These are phyloP conservation scores for Cercospora sp. DNA, from an alignment of 2,329 filamentous ascomycete genomes.

Conservation along the genomic window DNA sequence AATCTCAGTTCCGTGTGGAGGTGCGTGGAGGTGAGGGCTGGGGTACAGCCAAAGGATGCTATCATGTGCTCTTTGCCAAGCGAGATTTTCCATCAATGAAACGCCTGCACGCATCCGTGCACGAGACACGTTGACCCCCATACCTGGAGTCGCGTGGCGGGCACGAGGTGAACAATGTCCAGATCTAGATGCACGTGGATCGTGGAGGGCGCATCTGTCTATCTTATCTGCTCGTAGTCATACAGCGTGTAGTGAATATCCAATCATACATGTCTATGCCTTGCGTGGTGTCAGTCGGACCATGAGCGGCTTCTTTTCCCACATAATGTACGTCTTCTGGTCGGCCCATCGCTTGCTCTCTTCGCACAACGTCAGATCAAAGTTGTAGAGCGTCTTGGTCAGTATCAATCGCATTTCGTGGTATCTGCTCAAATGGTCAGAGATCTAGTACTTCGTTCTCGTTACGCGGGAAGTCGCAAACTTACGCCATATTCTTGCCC, in stretches of 20 bases:
- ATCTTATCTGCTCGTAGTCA: neutral
- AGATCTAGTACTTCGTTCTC: neutral
- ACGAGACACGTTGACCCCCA: neutral
- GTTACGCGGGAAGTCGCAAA: neutral
- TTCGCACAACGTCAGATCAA: constrained; percentile 36
- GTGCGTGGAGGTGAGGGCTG: constrained; percentile 6
- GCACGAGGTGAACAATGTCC: neutral
- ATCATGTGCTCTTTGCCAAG: constrained; percentile 7
- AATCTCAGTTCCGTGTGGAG: neutral
- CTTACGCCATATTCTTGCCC: constrained; percentile 34
- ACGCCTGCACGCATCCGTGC: neutral
- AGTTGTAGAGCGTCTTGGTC: constrained; percentile 42
- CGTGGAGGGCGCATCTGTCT: neutral
- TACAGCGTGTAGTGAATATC: neutral
- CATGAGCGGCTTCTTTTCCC: constrained; percentile 29
- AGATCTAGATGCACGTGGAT: neutral
- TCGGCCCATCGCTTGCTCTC: constrained; percentile 28
- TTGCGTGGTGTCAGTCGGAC: constrained; percentile 1
- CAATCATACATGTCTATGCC: neutral
- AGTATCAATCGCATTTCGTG: constrained; percentile 43
- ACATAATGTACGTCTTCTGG: constrained; percentile 31
- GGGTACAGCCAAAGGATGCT: neutral
- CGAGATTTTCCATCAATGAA: constrained; percentile 13
- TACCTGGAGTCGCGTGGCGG: neutral
- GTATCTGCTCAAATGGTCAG: constrained; percentile 23